Evolutionary conservation across 2,329 filamentous ascomycete species (phyloP), one percentile per base, ranked within the genome.

Genomic region (Bipolaris zeicola): DNA sequence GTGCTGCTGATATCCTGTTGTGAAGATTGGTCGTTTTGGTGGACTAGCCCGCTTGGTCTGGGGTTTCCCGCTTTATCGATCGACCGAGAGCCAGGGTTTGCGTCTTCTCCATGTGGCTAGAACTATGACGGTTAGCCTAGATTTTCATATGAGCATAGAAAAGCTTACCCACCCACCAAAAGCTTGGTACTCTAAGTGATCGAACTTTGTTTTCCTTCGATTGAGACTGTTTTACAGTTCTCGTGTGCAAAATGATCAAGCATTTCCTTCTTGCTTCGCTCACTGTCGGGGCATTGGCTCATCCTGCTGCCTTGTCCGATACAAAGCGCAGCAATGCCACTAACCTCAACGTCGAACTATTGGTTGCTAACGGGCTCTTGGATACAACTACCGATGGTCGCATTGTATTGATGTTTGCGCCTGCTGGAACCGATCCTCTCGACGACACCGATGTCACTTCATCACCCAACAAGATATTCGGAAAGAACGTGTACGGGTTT

Each of bases 401-500:
- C 14, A 57, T 76, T 28, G 57, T 68, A 13, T 46, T 77, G 31
- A 64, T 77, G 52, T 69, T 76, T 52, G 72, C 74, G 3, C 75
- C 74, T 6, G 66, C 67, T 18, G 72, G 71, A 1, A 67, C 63
- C 1, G 66, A 75, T 57, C 75, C 75, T 22, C 66, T 77, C n/a
- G 63, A 70, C 3, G 68, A 77, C 38, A 74, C 68, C 5, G 76
- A 77, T 51, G 73, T 77, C 33, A 68, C 66, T 1, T 68, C 69
- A 3, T 72, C 73, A 0, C 69, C 70, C 0, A 69, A 76, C 55
- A 59, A 65, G n/a, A 73, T 77, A 46, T 78, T 71, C 52, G 76
- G 76, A 37, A 67, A 75, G 57, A 77, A 76, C 43, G 74, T 76
- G 4, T 71, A 62, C 59, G 52, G 61, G 14, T 64, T 76, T 43